Evolutionary conservation across 768 basidiomycete species (phyloP), one percentile per base, ranked within the genome.

Genomic region (Neoboletus subvelutipes): DNA sequence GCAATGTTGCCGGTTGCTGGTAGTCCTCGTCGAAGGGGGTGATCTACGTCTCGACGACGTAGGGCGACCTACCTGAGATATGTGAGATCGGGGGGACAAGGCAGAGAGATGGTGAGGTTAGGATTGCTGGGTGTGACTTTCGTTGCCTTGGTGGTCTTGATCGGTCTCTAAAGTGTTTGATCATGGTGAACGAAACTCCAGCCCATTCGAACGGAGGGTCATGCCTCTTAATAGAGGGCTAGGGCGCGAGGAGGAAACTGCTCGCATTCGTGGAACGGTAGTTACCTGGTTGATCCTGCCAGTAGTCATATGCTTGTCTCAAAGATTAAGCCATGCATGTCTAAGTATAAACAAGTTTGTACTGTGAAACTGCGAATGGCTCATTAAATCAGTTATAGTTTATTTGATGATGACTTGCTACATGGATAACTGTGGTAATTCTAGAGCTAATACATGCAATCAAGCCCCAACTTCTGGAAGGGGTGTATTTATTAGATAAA

Each of bases 201-300:
- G 50, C 39, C 39, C n/a, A 11, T 40, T 22, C 28, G 28, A 51
- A 40, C 26, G 26, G 39, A 20, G n/a, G 10, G n/a, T 28, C 3
- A 43, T 3, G 3, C 42, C 15, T 26, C 50, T 17, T 51, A 51
- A 41, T 51, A 51, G 50, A 41, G 39, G 50, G 50, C 39, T n/a
- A n/a, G n/a, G n/a, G n/a, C n/a, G n/a, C n/a, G n/a, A n/a, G n/a
- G n/a, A n/a, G n/a, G n/a, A n/a, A n/a, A n/a, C n/a, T n/a, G n/a
- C n/a, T n/a, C n/a, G n/a, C n/a, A n/a, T n/a, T n/a, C n/a, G n/a
- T n/a, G n/a, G n/a, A n/a, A 36, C 22, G 22, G 13, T 84, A 84
- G 84, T 84, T 85, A 86, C 83, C 85, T 85, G 85, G 84, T 86
- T 86, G 84, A 86, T 86, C 83, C 84, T 86, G 84, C 85, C 83